Conservation (phyloP, 176 grass and related monocot species). For the Zizania latifolia region DNA sequence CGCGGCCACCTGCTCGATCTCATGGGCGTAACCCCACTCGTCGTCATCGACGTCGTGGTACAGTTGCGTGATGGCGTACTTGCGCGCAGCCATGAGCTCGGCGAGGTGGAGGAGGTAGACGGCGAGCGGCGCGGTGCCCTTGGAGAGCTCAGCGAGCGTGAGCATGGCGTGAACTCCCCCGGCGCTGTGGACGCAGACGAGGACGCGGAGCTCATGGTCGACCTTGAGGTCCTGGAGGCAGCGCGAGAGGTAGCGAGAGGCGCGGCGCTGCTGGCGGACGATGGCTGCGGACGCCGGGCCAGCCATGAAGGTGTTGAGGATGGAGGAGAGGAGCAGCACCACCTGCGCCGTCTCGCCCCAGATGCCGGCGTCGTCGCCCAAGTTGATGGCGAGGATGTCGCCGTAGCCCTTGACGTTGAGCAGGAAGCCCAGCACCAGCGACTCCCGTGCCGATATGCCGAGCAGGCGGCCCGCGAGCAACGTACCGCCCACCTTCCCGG, state of each 20-base stretch:
- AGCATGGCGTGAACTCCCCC: conserved; percentile 35
- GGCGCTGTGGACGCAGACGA: conserved; percentile 51
- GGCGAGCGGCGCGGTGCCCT: conserved; percentile 20
- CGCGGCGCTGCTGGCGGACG: conserved; percentile 38
- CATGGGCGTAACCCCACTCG: conserved; percentile 36
- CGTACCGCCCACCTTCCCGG: conserved; percentile 61
- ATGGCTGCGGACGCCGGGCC: conserved; percentile 55
- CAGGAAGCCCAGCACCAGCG: conserved; percentile 52
- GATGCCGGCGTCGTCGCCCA: neutral
- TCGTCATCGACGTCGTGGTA: conserved; percentile 34
- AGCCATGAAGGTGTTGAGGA: conserved; percentile 55
- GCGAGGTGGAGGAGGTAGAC: conserved; percentile 55
- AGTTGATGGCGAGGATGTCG: conserved; percentile 53
- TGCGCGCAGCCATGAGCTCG: conserved; percentile 47
- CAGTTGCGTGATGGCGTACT: conserved; percentile 50
- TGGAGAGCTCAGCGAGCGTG: conserved; percentile 33
- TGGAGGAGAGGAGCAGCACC: conserved; percentile 38
- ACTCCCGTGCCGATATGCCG: conserved; percentile 33
- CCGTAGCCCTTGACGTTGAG: conserved; percentile 73
- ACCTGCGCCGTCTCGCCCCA: conserved; percentile 33
- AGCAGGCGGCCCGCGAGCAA: conserved; percentile 20
- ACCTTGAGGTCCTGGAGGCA: conserved; percentile 44
- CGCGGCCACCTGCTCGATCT: conserved; percentile 37
- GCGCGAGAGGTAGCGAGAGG: conserved; percentile 33
- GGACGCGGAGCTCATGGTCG: conserved; percentile 50